Conservation (phyloP, 495 filamentous ascomycete genomes). For the Poronia punctata region DNA sequence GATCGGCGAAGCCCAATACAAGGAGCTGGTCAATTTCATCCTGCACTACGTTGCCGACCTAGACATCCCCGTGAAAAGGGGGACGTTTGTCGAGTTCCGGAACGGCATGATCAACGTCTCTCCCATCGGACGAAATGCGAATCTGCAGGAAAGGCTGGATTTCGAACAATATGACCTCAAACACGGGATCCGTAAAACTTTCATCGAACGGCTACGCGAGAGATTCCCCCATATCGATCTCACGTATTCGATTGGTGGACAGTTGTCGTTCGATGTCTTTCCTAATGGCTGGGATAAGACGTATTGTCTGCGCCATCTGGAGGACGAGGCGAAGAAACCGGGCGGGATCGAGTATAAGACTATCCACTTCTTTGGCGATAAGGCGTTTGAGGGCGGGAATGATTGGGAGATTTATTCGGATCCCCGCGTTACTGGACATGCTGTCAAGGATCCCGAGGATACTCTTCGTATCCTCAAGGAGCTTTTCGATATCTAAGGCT, state of each 20-base stretch:
- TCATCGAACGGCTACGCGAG: conserved; percentile 69
- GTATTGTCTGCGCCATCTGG: conserved; percentile 86
- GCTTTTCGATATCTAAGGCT: conserved; percentile 70
- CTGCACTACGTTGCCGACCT: conserved; percentile 86
- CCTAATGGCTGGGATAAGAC: conserved; percentile 97
- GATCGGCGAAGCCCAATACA: conserved; percentile 89
- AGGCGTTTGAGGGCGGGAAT: conserved; percentile 81
- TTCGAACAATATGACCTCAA: conserved; percentile 72
- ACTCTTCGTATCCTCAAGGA: conserved; percentile 69
- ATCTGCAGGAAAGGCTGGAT: conserved; percentile 66
- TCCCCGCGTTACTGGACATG: conserved; percentile 72
- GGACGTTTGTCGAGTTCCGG: conserved; percentile 94
- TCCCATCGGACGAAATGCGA: conserved; percentile 89
- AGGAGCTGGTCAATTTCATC: conserved; percentile 76
- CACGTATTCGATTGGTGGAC: conserved; percentile 91
- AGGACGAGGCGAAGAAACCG: conserved; percentile 63
- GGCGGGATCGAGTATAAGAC: conserved; percentile 70
- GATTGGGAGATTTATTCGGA: conserved; percentile 92
- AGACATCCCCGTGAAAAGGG: conserved; percentile 81
- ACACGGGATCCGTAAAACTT: conserved; percentile 61
- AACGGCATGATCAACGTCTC: conserved; percentile 97
- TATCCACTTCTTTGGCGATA: conserved; percentile 98
- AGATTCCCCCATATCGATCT: conserved; percentile 77
- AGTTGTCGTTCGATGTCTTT: conserved; percentile 98
- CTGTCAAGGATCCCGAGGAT: conserved; percentile 73